Percentiles rank a stretch among this genome's conserved stretches.
phyloP scores from a whole-genome alignment of 306 rosid genomes.

The Alnus glutinosa region DNA sequence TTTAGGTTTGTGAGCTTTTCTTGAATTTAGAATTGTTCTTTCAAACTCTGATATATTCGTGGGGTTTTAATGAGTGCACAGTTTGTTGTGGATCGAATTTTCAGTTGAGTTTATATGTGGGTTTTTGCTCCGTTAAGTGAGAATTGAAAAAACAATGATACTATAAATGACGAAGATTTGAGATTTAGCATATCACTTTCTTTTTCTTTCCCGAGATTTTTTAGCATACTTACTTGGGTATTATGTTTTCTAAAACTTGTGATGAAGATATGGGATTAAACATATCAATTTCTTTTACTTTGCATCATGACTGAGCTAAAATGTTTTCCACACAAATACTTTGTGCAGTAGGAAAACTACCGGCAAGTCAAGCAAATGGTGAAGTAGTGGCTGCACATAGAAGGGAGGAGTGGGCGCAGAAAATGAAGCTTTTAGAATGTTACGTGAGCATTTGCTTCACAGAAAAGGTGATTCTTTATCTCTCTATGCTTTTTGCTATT shows the following conservation, averaged over 20 bases:
- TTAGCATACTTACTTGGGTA: neutral
- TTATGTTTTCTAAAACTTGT: neutral
- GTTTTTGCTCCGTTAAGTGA: neutral
- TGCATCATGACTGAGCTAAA: neutral
- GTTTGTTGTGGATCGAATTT: neutral
- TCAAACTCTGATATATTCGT: neutral
- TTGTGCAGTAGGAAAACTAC: constrained; percentile 80
- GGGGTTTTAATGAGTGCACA: neutral
- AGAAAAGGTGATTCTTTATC: constrained; percentile 52
- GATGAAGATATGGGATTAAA: neutral
- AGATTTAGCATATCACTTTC: neutral
- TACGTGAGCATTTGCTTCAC: constrained; percentile 50
- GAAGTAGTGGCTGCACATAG: constrained; percentile 65
- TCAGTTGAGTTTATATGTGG: neutral
- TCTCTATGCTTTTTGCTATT: constrained; percentile 5
- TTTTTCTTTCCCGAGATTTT: neutral
- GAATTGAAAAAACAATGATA: neutral
- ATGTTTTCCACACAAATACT: constrained; percentile 9
- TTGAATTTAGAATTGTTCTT: neutral
- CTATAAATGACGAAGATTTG: neutral
- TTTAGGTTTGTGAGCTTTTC: neutral
- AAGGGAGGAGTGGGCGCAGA: constrained; percentile 60
- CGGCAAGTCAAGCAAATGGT: constrained; percentile 62
- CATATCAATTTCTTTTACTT: neutral
- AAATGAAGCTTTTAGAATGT: constrained; percentile 42